phyloP scores from a whole-genome alignment of 805 yeast species.

The Peterozyma toletana region DNA sequence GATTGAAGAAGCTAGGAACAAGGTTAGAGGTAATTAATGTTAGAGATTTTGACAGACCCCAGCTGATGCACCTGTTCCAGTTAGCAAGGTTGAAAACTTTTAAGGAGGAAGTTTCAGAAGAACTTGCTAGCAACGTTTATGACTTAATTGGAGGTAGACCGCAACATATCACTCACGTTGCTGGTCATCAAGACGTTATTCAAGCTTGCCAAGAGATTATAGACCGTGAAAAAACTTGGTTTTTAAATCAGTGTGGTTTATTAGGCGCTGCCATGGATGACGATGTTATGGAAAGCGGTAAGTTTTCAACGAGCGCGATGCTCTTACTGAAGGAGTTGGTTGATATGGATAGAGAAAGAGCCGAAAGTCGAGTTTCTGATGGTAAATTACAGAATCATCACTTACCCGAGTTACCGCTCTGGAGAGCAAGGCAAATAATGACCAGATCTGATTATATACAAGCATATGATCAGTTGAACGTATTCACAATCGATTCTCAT shows the following conservation, averaged over 20 bases:
- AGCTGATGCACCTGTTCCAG: constrained; percentile 48
- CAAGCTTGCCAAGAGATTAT: constrained; percentile 63
- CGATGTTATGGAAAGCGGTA: constrained; percentile 81
- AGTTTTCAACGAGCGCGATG: constrained; percentile 71
- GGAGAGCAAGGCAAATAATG: constrained; percentile 84
- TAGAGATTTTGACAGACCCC: constrained; percentile 47
- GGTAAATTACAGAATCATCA: constrained; percentile 24
- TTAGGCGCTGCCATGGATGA: constrained; percentile 79
- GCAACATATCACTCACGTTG: constrained; percentile 70
- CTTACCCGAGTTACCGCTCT: constrained; percentile 69
- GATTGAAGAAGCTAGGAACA: constrained; percentile 64
- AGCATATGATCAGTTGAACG: constrained; percentile 64
- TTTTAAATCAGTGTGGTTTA: constrained; percentile 73
- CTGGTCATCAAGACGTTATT: constrained; percentile 47
- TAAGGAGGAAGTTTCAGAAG: constrained; percentile 29
- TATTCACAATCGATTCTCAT: constrained; percentile 71
- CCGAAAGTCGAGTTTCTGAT: constrained; percentile 14
- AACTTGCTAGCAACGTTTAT: constrained; percentile 45
- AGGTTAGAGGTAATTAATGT: constrained; percentile 68
- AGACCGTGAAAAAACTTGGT: constrained; percentile 81
- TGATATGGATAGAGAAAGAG: constrained; percentile 45
- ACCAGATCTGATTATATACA: constrained; percentile 78
- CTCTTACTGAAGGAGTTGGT: constrained; percentile 63
- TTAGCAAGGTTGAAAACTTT: constrained; percentile 40
- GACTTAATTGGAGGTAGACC: constrained; percentile 79